Conservation (phyloP, 805 yeast species). For the Starmerella kuoi region DNA sequence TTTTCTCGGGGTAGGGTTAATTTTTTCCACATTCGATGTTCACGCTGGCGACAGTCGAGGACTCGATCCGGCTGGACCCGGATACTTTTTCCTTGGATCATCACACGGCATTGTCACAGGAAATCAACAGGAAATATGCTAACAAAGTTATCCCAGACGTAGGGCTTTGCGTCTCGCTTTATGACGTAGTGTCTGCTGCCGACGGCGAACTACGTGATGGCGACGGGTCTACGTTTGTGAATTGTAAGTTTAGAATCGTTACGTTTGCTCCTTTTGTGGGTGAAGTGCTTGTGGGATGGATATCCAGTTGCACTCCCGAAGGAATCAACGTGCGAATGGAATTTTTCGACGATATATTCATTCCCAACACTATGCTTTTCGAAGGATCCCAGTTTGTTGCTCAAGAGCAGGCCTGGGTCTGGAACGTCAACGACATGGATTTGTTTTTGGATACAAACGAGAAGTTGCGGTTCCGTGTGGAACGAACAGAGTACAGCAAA, state of each 20-base stretch:
- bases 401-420: slow-evolving; percentile 89
- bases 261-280: slow-evolving; percentile 93
- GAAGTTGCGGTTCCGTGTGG: slow-evolving; percentile 80
- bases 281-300: slow-evolving; percentile 86
- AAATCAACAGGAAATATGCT: slow-evolving; percentile 71
- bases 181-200: slow-evolving; percentile 69
- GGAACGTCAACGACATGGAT: slow-evolving; percentile 65
- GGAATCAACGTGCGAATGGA: slow-evolving; percentile 78
- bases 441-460: slow-evolving; percentile 83
- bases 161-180: slow-evolving; percentile 73
- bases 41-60: slow-evolving; percentile 66
- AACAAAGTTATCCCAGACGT: slow-evolving; percentile 73
- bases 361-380: slow-evolving; percentile 72
- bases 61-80: slow-evolving; percentile 81
- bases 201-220: slow-evolving; percentile 90
- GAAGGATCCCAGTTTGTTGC: slow-evolving; percentile 55
- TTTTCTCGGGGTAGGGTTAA: neutral
- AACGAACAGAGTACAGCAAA: slow-evolving; percentile 61
- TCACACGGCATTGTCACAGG: slow-evolving; percentile 60
- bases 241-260: slow-evolving; percentile 54
- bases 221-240: slow-evolving; percentile 78
- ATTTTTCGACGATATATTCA: slow-evolving; percentile 82
- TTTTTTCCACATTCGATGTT: slow-evolving; percentile 67
- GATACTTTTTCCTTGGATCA: slow-evolving; percentile 64
- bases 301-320: slow-evolving; percentile 71